Evolutionary conservation across 495 filamentous ascomycete genomes (phyloP), one percentile per base, ranked within the genome.

Genomic region (Penicillium robsamsonii): DNA sequence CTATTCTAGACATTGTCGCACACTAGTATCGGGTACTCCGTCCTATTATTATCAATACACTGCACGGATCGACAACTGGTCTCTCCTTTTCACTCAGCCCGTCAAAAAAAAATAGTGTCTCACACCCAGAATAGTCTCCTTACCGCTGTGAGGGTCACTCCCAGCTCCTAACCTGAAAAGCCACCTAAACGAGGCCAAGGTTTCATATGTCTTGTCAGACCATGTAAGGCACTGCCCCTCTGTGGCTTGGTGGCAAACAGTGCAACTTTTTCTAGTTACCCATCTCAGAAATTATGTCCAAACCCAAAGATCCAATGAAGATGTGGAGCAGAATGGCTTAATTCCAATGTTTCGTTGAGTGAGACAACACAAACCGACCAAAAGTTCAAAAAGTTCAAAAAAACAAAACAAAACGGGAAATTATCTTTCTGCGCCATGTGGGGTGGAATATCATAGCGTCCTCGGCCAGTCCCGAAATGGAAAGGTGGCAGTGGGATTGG

Each of bases 341-440:
- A 41, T 58, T 37, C 24, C n/a, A 25, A 38, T 55, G 51, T 57
- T 44, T 57, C 58, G 53, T 17, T 59, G 45, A 38, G 42, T 38
- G 6, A 5, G 13, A 8, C 20, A 17, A 17, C 11, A 15, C 7
- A 27, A 41, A 41, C 27, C 30, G 15, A 13, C 1, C 9, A 1
- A 24, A 50, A 2, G 37, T 11, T 11, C 20, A 17, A 24, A 37
- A 27, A 35, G 15, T 17, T 15, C 25, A 27, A 27, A n/a, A n/a
- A 38, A 17, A 37, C 33, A 15, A 53, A 27, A 50, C 24, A 59
- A 65, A 57, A 55, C 60, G 31, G 55, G 50, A 61, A 61, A 64
- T 46, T 44, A 35, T 46, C 30, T 43, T 42, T 22, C 31, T n/a
- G 49, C 56, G 47, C 64, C 57, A 67, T 60, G 64, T 67, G 65